These are phyloP conservation scores for Candida chauliodis DNA, from an alignment of 805 yeast species.

Conservation along the genomic window DNA sequence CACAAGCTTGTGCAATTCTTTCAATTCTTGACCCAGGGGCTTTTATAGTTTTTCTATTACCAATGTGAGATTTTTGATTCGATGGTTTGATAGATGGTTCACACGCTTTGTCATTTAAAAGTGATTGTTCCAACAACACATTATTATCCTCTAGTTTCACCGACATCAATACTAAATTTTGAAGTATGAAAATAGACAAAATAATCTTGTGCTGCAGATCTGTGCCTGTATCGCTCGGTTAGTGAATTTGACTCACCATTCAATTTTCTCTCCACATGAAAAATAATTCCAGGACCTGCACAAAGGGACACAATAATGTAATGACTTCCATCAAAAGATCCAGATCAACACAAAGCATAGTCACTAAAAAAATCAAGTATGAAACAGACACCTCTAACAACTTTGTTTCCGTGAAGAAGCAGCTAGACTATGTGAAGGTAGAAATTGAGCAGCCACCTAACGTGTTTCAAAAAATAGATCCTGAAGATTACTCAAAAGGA, in stretches of 20 bases:
- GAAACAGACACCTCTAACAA: background rate
- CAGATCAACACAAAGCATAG: background rate
- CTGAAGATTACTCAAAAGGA: constrained; percentile 6
- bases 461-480: constrained; percentile 9
- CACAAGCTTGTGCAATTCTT: constrained; percentile 88
- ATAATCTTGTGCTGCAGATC: background rate
- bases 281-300: background rate
- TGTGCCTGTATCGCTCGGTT: constrained; percentile 2
- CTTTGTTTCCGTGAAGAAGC: background rate
- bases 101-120: background rate
- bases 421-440: constrained; percentile 9
- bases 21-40: constrained; percentile 65
- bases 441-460: constrained; percentile 11
- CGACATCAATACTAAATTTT: background rate
- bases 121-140: background rate
- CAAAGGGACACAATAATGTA: too few relatives aligned
- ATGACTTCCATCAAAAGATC: constrained; percentile 2
- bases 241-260: constrained; percentile 1
- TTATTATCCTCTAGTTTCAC: constrained; percentile 1
- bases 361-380: background rate
- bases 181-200: background rate
- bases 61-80: background rate
- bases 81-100: background rate
- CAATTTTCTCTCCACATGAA: constrained; percentile 2
- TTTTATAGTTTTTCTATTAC: constrained; percentile 42